A percentile compares a stretch with the other conserved stretches of the same genome.
phyloP scores from a whole-genome alignment of 2,329 filamentous ascomycete species.

The Beauveria medogensis region DNA sequence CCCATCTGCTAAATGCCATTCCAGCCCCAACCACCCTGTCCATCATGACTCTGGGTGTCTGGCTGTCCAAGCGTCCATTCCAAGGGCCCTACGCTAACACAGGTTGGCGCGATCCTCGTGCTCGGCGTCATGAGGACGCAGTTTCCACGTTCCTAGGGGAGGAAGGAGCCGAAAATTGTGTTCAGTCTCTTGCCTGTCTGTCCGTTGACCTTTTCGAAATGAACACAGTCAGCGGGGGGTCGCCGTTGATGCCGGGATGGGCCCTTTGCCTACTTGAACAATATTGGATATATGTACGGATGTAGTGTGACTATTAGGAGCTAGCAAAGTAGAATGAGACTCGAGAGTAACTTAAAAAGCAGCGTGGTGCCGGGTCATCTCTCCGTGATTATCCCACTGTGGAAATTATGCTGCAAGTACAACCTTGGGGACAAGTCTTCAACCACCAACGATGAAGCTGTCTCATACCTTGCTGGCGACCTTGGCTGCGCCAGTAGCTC shows the following conservation, averaged over 20 bases:
- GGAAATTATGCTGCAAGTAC: background rate
- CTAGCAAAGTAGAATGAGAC: background rate
- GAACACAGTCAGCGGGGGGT: background rate
- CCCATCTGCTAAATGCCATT: background rate
- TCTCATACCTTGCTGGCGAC: slow-evolving; percentile 12
- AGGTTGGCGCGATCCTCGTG: background rate
- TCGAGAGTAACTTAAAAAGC: background rate
- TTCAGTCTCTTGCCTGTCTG: too few relatives aligned
- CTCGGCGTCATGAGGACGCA: background rate
- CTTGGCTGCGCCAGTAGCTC: slow-evolving; percentile 7
- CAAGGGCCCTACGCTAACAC: background rate
- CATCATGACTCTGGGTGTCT: background rate
- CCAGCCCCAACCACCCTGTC: background rate
- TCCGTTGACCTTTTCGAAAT: background rate
- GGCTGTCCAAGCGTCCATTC: background rate
- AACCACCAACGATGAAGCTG: slow-evolving; percentile 17
- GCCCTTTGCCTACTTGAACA: background rate
- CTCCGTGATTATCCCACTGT: background rate
- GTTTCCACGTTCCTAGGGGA: background rate
- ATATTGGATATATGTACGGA: background rate
- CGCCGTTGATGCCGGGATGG: background rate
- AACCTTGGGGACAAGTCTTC: background rate
- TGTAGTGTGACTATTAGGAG: background rate
- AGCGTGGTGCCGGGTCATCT: background rate
- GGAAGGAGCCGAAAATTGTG: background rate